Base-by-base conservation (phyloP, 768 basidiomycete genomes). In the Phanerochaete carnosa region DNA sequence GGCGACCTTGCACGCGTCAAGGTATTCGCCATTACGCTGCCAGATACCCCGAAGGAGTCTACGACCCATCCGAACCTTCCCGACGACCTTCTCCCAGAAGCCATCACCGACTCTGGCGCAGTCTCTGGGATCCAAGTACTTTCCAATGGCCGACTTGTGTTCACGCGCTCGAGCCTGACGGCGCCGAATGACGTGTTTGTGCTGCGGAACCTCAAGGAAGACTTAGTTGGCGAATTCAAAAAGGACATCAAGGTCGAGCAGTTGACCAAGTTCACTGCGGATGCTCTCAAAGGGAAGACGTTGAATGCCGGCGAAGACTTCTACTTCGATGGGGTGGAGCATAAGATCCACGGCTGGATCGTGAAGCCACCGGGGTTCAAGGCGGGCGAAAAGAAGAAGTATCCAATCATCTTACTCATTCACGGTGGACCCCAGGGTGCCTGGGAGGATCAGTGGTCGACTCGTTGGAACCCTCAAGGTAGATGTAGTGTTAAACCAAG, bases 361-460 rank as follows among this genome's bases (percentile, higher is more conserved):
- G 64, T 94, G 57, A 92, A 87, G 65, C 96, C 96, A 8, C 81
- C 82, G 32, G 91, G 92, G 5, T 95, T 85, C 81, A 79, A 83
- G 65, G 72, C 79, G 55, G 82, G 81, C 12, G 83, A 87, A 59
- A 69, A 65, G 69, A 86, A 85, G 78, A 90, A 87, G 70, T 95
- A 85, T 83, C 95, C 94, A 1, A 79, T 84, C 59, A 78, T 92
- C 22, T 73, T 95, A 66, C 74, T 94, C 32, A 95, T 96, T 37
- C 94, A 94, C 60, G 91, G 91, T 63, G 89, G 88, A 19, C 90
- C 90, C 5, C 88, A 93, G 69, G 80, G 87, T 29, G 92, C 90
- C 51, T 97, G 94, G 95, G 86, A 87, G 64, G 95, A 97, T 69
- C 80, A 85, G 46, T 98, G 95, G 95, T 89, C 86, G 2, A 95